Percentiles rank a stretch among this genome's conserved stretches.
phyloP scores from a whole-genome alignment of 768 basidiomycete genomes.

The Lepiota venenata region DNA sequence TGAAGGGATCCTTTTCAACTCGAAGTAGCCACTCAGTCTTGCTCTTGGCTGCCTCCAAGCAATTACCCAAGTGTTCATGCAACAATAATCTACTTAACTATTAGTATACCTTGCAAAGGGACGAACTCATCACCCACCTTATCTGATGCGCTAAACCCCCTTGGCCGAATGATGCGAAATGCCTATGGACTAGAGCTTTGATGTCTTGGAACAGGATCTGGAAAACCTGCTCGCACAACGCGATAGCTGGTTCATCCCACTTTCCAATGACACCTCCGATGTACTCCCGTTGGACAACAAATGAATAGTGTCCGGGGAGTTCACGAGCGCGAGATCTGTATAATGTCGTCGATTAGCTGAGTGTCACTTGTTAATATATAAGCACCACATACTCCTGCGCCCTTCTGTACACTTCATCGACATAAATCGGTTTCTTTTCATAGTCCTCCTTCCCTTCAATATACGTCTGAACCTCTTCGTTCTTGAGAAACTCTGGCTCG shows the following conservation, averaged over 20 bases:
- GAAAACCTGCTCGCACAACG: conserved; percentile 40
- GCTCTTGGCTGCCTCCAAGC: conserved; percentile 33
- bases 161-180: conserved; percentile 52
- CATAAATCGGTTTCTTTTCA: conserved; percentile 12
- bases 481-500: conserved; percentile 17
- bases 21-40: conserved; percentile 46
- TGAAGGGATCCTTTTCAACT: conserved; percentile 48
- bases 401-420: conserved; percentile 22
- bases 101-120: neutral
- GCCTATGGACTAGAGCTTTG: conserved; percentile 36
- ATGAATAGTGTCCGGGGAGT: conserved; percentile 65
- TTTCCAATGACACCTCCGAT: conserved; percentile 40
- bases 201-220: conserved; percentile 35
- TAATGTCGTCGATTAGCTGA: conserved; percentile 25
- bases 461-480: conserved; percentile 14
- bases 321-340: conserved; percentile 72
- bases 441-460: conserved; percentile 7
- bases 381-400: conserved; percentile 15
- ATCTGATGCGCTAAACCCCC: conserved; percentile 51
- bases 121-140: conserved; percentile 19
- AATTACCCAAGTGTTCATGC: conserved; percentile 44
- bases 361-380: neutral
- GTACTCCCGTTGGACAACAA: conserved; percentile 50
- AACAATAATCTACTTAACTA: conserved; percentile 26
- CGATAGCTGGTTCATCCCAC: conserved; percentile 47